Evolutionary conservation across 306 rosid genomes (phyloP).

Genomic region (Sphenostylis stenocarpa): DNA sequence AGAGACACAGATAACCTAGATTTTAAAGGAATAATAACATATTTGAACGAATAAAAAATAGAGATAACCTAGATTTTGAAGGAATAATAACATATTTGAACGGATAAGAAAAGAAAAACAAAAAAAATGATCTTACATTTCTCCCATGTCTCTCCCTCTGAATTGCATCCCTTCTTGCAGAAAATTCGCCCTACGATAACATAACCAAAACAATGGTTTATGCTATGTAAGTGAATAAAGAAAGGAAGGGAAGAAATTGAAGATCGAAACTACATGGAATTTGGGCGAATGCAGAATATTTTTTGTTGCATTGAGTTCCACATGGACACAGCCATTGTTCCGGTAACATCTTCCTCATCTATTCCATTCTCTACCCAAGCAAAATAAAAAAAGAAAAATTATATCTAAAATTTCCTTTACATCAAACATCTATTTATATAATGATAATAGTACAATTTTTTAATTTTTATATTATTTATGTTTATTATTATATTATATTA

Average conservation of each 20-base stretch:
- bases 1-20: background rate
- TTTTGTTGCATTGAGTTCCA: constrained; percentile 72
- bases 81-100: too few relatives aligned
- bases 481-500: too few relatives aligned
- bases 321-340: constrained; percentile 80
- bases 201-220: too few relatives aligned
- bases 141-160: constrained; percentile 79
- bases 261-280: constrained; percentile 55
- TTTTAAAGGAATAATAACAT: background rate
- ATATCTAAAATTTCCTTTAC: too few relatives aligned
- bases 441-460: too few relatives aligned
- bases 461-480: too few relatives aligned
- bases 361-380: background rate
- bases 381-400: too few relatives aligned
- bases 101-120: background rate
- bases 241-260: background rate
- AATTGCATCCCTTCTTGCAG: constrained; percentile 90
- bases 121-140: constrained; percentile 61
- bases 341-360: constrained; percentile 49
- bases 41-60: too few relatives aligned
- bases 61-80: too few relatives aligned
- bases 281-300: constrained; percentile 73
- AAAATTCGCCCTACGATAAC: constrained; percentile 75
- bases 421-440: too few relatives aligned
- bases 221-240: too few relatives aligned